A percentile compares a stretch with the other conserved stretches of the same genome.
These are phyloP conservation scores for Coelastrella sp. DNA, from an alignment of 139 green algal species.

Conservation along the genomic window DNA sequence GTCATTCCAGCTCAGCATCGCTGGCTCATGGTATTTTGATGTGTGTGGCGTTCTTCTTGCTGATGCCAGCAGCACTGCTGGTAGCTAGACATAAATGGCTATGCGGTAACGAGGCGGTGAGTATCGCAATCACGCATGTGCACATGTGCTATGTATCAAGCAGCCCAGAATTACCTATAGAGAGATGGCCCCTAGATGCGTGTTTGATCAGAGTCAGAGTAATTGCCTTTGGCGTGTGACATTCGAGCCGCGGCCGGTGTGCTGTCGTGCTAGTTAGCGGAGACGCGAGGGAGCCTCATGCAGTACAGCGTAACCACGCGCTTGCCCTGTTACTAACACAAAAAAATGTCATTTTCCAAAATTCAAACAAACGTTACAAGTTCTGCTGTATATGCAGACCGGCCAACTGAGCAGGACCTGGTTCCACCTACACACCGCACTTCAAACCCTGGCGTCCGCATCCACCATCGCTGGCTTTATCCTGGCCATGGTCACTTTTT, in stretches of 20 bases:
- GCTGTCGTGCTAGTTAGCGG: too few relatives aligned
- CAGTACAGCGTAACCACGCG: background rate
- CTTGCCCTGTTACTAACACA: background rate
- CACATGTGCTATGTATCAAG: background rate
- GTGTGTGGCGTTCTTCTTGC: conserved; percentile 28
- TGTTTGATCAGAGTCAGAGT: too few relatives aligned
- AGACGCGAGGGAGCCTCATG: too few relatives aligned
- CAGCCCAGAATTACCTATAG: too few relatives aligned
- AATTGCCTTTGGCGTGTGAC: too few relatives aligned
- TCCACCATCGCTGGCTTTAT: background rate
- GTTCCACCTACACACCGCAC: background rate
- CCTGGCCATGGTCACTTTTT: conserved; percentile 9
- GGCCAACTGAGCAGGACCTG: background rate
- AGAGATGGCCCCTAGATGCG: too few relatives aligned
- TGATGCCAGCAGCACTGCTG: conserved; percentile 43
- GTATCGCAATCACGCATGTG: too few relatives aligned
- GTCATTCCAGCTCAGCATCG: too few relatives aligned
- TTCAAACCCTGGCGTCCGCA: background rate
- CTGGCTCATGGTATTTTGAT: conserved; percentile 32
- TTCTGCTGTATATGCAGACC: background rate
- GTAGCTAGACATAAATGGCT: conserved; percentile 49
- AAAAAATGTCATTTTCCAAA: too few relatives aligned
- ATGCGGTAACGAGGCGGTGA: background rate
- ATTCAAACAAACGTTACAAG: too few relatives aligned
- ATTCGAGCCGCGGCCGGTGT: too few relatives aligned